Evolutionary conservation across 768 basidiomycete species (phyloP), one percentile per base, ranked within the genome.

Genomic region (Wakefieldia striispora): DNA sequence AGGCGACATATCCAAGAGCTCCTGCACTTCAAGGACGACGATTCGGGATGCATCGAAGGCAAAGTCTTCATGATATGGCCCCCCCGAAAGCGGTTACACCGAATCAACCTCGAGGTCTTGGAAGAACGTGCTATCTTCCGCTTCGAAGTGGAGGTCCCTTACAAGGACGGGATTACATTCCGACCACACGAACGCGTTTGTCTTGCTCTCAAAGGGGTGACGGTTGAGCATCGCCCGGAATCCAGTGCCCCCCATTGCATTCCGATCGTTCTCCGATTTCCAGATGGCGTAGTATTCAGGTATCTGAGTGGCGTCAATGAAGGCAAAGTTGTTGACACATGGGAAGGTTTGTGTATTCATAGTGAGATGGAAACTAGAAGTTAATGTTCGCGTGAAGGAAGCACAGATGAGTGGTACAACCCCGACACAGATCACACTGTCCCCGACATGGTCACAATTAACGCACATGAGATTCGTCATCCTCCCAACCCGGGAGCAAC

Each of bases 61-160:
- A 69, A 55, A 34, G 62, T 78, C 11, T 69, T 63, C 55, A 80
- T 80, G 79, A 60, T 65, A 43, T 80, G 78, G 75, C 67, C 68
- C 4, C 58, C 66, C 3, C 58, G 57, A 6, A 58, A 59, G 37
- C 50, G 19, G 35, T 60, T 60, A 23, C 61, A 63, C 37, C 68
- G 67, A 35, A 53, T 74, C 17, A 69, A 71, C 50, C 23, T 67
- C 60, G 60, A 64, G 53, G 51, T 51, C 29, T 47, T 39, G 40
- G 50, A 61, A 45, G 53, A 51, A 27, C 29, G 40, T 6, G 33
- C 44, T 20, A 35, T 40, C 11, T 58, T 66, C 50, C 66, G 66
- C 36, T 72, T 79, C 50, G 72, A 75, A 23, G 69, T 77, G 35
- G 58, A 66, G 41, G 61, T 80, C 17, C 57, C 66, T 4, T 70